These are phyloP conservation scores for Mucor lusitanicus DNA, from an alignment of 371 early-diverging fungal genomes.

Conservation along the genomic window DNA sequence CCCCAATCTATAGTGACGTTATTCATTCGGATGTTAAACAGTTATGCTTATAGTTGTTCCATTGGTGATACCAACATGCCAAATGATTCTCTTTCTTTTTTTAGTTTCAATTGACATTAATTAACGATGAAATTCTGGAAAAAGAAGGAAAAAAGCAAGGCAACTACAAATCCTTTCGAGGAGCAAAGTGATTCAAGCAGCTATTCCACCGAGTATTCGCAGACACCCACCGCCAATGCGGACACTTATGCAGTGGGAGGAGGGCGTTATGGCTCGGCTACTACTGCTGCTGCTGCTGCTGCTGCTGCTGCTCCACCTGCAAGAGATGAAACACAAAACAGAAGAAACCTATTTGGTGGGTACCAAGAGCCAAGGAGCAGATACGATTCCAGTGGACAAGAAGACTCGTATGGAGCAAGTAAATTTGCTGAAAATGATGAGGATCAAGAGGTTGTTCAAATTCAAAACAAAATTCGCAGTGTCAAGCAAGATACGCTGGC, in stretches of 20 bases:
- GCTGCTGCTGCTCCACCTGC: neutral
- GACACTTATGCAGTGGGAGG: neutral
- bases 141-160: slow-evolving; percentile 20
- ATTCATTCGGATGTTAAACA: slow-evolving; percentile 1
- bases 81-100: slow-evolving; percentile 1
- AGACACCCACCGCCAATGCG: neutral
- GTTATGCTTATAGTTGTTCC: neutral
- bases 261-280: neutral
- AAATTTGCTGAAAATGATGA: slow-evolving; percentile 52
- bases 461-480: slow-evolving; percentile 64
- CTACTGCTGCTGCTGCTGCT: neutral
- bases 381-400: slow-evolving; percentile 10
- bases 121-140: slow-evolving; percentile 22
- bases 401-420: slow-evolving; percentile 11
- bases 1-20: neutral
- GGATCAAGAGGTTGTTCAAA: slow-evolving; percentile 61
- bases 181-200: neutral
- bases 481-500: slow-evolving; percentile 73
- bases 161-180: slow-evolving; percentile 12
- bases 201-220: neutral
- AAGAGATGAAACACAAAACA: slow-evolving; percentile 16
- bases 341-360: slow-evolving; percentile 25
- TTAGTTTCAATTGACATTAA: neutral
- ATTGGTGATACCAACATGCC: slow-evolving; percentile 3
- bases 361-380: neutral